Evolutionary conservation across 768 basidiomycete genomes (phyloP), one percentile per base, ranked within the genome.

Genomic region (Trametes maxima): DNA sequence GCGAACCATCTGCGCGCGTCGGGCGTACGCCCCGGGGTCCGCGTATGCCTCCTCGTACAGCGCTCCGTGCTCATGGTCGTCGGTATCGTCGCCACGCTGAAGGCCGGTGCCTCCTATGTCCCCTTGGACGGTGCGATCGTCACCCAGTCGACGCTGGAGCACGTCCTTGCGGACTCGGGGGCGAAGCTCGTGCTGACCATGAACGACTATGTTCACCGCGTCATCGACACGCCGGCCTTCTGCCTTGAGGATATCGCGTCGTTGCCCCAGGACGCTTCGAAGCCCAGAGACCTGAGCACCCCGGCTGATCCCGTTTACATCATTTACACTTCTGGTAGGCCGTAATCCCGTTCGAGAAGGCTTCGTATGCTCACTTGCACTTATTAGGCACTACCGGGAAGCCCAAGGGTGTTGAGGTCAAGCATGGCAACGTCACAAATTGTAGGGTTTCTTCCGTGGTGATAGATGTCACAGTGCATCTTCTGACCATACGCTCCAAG

Each of bases 351-450:
- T 42, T 52, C 45, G 10, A 28, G 28, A 17, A 49, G 42, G 37
- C 66, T 28, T 60, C 55, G 33, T n/a, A 24, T 16, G 56, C 66
- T 37, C 52, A 57, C 24, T n/a, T 28, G 57, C 19, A 12, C 24
- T 7, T 59, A 45, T 39, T 61, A 80, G 81, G 80, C 25, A 82
- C 85, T 10, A 85, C 80, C 43, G 85, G 85, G 1, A 76, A 79
- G 33, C 85, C 85, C 1, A 86, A 86, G 69, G 85, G 84, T 25
- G 79, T 87, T 12, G 80, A 84, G 55, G 84, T 87, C n/a, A 80
- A 73, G 62, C 85, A 87, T 66, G 70, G 74, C 45, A 85, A 84
- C 70, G 81, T 85, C n/a, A 80, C 78, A 16, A 87, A 87, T 68
- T 73, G 85, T 85, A 65, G 68, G 82, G 65, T 53, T 39, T 17